Evolutionary conservation across 768 basidiomycete species (phyloP).

Genomic region (Boletus eberwhitei): DNA sequence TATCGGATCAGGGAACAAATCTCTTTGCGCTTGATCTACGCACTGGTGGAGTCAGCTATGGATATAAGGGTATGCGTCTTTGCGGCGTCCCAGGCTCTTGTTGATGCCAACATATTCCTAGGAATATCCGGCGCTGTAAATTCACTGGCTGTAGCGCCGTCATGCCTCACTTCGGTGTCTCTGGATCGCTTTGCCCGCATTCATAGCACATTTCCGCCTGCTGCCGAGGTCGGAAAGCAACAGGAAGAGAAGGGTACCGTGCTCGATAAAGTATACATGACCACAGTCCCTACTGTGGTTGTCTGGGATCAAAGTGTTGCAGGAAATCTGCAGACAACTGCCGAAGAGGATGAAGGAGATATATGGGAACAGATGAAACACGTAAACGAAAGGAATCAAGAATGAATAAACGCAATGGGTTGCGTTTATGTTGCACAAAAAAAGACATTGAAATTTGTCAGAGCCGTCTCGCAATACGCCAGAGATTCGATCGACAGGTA

Average conservation of each 20-base stretch:
- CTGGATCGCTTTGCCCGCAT: slow-evolving; percentile 70
- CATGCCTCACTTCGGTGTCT: slow-evolving; percentile 56
- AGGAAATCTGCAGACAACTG: slow-evolving; percentile 9
- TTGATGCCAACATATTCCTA: slow-evolving; percentile 23
- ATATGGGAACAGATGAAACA: slow-evolving; percentile 68
- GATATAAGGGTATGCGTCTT: slow-evolving; percentile 56
- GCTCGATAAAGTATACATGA: slow-evolving; percentile 61
- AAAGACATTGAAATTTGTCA: not conserved
- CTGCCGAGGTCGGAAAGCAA: slow-evolving; percentile 43
- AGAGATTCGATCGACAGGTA: not conserved
- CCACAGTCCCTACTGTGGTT: slow-evolving; percentile 57
- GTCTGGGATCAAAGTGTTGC: slow-evolving; percentile 53
- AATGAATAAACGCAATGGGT: slow-evolving; percentile 15
- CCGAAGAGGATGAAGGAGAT: slow-evolving; percentile 49
- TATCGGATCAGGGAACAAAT: slow-evolving; percentile 62
- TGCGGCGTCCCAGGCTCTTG: not conserved
- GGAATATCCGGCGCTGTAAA: slow-evolving; percentile 70
- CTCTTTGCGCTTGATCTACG: slow-evolving; percentile 67
- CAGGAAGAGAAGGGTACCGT: slow-evolving; percentile 58
- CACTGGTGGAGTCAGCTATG: slow-evolving; percentile 59
- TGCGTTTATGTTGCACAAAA: not conserved
- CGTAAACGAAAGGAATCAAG: slow-evolving; percentile 39
- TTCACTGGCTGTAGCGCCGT: slow-evolving; percentile 56
- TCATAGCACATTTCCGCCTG: slow-evolving; percentile 58
- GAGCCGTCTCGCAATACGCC: not conserved